Evolutionary conservation across 2,329 filamentous ascomycete species (phyloP).

Genomic region (Colletotrichum musicola): DNA sequence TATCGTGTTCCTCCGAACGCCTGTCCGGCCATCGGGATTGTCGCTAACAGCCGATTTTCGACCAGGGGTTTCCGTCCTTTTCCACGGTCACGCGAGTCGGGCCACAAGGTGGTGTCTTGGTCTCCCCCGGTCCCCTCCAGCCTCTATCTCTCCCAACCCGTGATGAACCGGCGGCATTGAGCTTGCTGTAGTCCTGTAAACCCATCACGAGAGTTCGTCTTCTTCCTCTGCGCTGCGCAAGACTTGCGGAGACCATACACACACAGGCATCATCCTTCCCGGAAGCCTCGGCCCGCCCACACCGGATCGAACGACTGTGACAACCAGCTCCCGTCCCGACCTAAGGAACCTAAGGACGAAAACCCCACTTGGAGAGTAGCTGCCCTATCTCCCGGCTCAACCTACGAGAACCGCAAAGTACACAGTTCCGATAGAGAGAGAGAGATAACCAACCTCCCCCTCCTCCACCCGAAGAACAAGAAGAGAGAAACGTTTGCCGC

Average conservation of each 20-base stretch:
- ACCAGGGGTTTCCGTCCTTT: slow-evolving; percentile 36
- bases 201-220: background rate
- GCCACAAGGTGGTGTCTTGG: slow-evolving; percentile 46
- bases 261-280: no score
- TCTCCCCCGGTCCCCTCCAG: slow-evolving; percentile 23
- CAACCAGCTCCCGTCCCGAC: background rate
- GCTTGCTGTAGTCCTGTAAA: background rate
- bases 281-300: slow-evolving; percentile 1
- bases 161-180: background rate
- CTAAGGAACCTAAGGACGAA: no score
- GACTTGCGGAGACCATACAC: no score
- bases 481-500: no score
- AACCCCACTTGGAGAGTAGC: no score
- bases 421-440: no score
- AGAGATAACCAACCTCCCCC: no score
- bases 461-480: no score
- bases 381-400: no score
- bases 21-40: background rate
- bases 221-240: background rate
- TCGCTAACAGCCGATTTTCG: slow-evolving; percentile 22
- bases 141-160: background rate
- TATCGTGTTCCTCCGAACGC: no score
- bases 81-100: slow-evolving; percentile 39
- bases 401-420: no score
- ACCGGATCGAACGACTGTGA: slow-evolving; percentile 9